Evolutionary conservation across 768 basidiomycete genomes (phyloP).

Genomic region (Serendipita sp.): DNA sequence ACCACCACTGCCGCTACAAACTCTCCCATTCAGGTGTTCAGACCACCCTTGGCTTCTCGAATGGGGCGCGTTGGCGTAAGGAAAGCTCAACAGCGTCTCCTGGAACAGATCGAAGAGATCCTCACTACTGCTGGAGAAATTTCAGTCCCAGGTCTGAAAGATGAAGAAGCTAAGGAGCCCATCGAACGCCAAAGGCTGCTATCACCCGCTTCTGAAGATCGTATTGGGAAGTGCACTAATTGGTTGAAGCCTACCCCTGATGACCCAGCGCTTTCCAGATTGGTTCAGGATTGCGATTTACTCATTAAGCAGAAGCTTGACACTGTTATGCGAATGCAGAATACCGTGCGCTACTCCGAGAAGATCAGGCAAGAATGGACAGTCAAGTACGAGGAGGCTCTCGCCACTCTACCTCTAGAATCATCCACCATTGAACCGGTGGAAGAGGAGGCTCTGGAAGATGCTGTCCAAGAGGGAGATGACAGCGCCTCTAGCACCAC

Average conservation of each 20-base stretch:
- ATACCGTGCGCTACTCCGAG: slow-evolving; percentile 91
- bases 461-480: slow-evolving; percentile 14
- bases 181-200: slow-evolving; percentile 85
- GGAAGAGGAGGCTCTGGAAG: slow-evolving; percentile 13
- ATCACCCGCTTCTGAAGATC: slow-evolving; percentile 77
- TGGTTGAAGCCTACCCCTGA: slow-evolving; percentile 81
- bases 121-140: slow-evolving; percentile 66
- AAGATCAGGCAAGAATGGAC: slow-evolving; percentile 97
- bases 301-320: slow-evolving; percentile 88
- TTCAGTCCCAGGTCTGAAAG: slow-evolving; percentile 74
- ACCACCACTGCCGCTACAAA: slow-evolving; percentile 54
- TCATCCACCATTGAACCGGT: slow-evolving; percentile 14
- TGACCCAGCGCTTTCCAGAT: slow-evolving; percentile 66
- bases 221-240: slow-evolving; percentile 62
- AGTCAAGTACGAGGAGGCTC: slow-evolving; percentile 57
- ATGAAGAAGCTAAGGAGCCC: slow-evolving; percentile 80
- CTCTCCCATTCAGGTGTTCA: slow-evolving; percentile 64
- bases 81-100: slow-evolving; percentile 61
- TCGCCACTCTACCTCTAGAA: slow-evolving; percentile 28
- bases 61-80: slow-evolving; percentile 68
- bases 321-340: slow-evolving; percentile 89
- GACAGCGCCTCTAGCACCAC: slow-evolving; percentile 45
- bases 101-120: slow-evolving; percentile 80
- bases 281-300: slow-evolving; percentile 76
- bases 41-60: slow-evolving; percentile 39